Evolutionary conservation across 148 eudicot genomes (phyloP).

Genomic region (Silene latifolia): DNA sequence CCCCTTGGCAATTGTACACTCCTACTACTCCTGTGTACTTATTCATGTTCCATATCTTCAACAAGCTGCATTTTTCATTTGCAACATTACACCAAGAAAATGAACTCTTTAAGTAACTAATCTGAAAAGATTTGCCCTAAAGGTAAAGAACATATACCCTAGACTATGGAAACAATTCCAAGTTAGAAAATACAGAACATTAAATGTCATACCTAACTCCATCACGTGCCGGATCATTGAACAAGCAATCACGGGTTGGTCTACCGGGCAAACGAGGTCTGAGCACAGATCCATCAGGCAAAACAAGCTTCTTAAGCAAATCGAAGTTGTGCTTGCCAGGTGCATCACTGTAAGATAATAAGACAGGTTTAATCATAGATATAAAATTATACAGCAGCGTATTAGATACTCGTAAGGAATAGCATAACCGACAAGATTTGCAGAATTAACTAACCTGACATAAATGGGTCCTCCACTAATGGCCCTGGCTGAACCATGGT

Average conservation of each 20-base stretch:
- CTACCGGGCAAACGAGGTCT: constrained; percentile 75
- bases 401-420: no score
- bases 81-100: not conserved
- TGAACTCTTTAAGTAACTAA: not conserved
- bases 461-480: constrained; percentile 86
- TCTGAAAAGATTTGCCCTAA: no score
- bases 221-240: constrained; percentile 78
- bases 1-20: constrained; percentile 99
- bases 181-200: not conserved
- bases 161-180: not conserved
- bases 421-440: not conserved
- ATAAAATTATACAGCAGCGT: no score
- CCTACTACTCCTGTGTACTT: constrained; percentile 90
- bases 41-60: constrained; percentile 99
- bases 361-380: not conserved
- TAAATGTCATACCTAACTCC: constrained; percentile 43
- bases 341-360: constrained; percentile 54
- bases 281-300: constrained; percentile 83
- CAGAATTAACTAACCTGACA: constrained; percentile 41
- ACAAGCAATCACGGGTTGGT: constrained; percentile 81
- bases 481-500: constrained; percentile 83
- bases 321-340: constrained; percentile 88
- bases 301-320: constrained; percentile 72
- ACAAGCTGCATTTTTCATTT: constrained; percentile 41
- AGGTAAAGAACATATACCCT: no score